phyloP scores from a whole-genome alignment of 2,329 filamentous ascomycete genomes.

The Albifimbria verrucaria region DNA sequence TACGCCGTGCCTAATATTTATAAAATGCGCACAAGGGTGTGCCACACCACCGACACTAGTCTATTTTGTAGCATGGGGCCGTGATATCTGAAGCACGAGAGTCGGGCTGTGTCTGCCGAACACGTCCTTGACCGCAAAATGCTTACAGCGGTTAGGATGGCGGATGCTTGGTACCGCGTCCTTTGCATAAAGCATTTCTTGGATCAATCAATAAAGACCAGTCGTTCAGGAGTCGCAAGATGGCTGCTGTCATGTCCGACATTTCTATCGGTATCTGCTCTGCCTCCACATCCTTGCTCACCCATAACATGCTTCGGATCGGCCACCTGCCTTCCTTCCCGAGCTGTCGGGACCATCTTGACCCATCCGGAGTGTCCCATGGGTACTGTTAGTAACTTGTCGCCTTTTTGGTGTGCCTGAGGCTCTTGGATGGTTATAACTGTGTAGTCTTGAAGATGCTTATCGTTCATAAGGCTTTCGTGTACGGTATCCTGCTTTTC shows the following conservation, averaged over 20 bases:
- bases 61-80: neutral
- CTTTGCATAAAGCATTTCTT: too few species aligned
- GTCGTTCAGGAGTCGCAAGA: constrained; percentile 2
- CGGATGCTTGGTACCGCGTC: too few species aligned
- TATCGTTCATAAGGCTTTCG: constrained; percentile 7
- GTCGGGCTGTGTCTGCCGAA: neutral
- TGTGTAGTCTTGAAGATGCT: constrained; percentile 3
- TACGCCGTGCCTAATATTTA: neutral
- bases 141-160: too few species aligned
- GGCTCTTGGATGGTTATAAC: constrained; percentile 6
- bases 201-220: too few species aligned
- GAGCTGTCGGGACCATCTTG: constrained; percentile 4
- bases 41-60: neutral
- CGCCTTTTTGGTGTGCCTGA: constrained; percentile 1
- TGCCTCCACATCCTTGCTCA: constrained; percentile 5
- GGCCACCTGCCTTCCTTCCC: constrained; percentile 3
- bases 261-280: constrained; percentile 5
- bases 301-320: constrained; percentile 6
- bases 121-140: too few species aligned
- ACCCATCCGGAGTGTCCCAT: constrained; percentile 3
- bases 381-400: constrained; percentile 3
- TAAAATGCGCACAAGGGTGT: neutral
- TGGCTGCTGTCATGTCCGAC: constrained; percentile 4
- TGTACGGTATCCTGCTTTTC: constrained; percentile 5
- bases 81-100: neutral